Evolutionary conservation across 306 rosid genomes (phyloP), one percentile per base, ranked within the genome.

Genomic region (Bauhinia variegata): DNA sequence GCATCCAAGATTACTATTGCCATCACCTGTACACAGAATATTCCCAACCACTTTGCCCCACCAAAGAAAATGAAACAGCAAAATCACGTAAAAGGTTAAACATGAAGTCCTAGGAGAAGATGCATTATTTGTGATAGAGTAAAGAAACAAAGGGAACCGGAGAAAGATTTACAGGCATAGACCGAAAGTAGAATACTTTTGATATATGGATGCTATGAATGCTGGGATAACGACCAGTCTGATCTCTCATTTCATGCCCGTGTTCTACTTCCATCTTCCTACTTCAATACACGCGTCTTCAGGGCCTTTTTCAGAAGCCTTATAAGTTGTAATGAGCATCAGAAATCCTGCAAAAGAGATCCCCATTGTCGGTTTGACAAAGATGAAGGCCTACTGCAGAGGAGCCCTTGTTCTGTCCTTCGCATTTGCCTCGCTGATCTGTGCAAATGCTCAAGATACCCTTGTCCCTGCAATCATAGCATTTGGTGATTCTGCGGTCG

Each of bases 401-500:
- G 79, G 42, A 57, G 53, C 75, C 47, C 70, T 83, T 73, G 69
- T 73, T 80, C 57, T 83, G 65, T 60, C 86, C 49, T 65, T 77
- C 8, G 82, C 62, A 47, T 81, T 58, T 83, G 74, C 63, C 36
- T 67, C 79, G 14, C 55, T 78, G 2, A 19, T 75, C 16, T 52
- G 68, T 33, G 80, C 62, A 13, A 37, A 83, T 80, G 89, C 89
- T 47, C 98, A 93, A 71, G 91, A 92, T 15, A 75, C 96, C 5
- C 77, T 93, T 69, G 97, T 93, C 18, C 95, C 98, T 4, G 97
- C 96, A 14, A 76, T 93, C 67, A 74, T 93, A 2, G 82, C 91
- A 11, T 93, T 93, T 66, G 98, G 98, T 37, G 98, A 93, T 68
- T 93, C 98, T 28, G 95, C 80, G 0, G 98, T 84, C 0, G 98